A percentile compares a stretch with the other conserved stretches of the same genome.
Evolutionary conservation across 805 yeast genomes (phyloP).

Genomic region (Cyberlindnera mississippiensis): DNA sequence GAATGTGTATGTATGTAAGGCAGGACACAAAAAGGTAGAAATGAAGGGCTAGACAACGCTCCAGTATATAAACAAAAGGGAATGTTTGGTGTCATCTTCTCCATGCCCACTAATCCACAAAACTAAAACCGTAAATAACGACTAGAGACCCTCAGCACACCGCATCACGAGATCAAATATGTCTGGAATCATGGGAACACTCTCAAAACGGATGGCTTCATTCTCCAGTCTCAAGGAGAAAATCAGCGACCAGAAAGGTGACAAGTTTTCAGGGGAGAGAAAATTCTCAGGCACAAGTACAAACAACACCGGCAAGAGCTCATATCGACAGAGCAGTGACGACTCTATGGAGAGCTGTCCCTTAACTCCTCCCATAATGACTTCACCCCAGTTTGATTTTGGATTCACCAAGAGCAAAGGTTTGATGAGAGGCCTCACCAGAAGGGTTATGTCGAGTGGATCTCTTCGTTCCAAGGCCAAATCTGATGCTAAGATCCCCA

Average conservation of each 20-base stretch:
- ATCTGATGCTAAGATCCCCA: no score
- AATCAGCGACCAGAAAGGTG: neutral
- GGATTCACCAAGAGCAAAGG: neutral
- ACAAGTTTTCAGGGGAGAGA: neutral
- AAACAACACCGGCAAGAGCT: neutral
- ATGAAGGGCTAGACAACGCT: no score
- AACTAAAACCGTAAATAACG: no score
- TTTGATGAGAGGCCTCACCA: neutral
- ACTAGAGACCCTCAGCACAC: no score
- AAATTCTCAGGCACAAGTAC: neutral
- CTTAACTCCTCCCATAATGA: neutral
- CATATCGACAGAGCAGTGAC: neutral
- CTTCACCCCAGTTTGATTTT: neutral
- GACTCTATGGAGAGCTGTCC: no score
- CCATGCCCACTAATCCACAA: no score
- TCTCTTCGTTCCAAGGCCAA: no score
- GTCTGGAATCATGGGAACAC: neutral
- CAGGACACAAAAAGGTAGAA: no score
- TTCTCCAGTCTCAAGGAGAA: constrained; percentile 5
- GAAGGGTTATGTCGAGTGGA: neutral
- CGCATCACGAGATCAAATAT: no score
- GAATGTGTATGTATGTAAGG: no score
- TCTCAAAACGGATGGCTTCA: constrained; percentile 1
- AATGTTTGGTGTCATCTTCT: no score
- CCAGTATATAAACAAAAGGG: no score